Evolutionary conservation across 208 protist genomes (phyloP), one percentile per base, ranked within the genome.

Genomic region (Leishmania mexicana): DNA sequence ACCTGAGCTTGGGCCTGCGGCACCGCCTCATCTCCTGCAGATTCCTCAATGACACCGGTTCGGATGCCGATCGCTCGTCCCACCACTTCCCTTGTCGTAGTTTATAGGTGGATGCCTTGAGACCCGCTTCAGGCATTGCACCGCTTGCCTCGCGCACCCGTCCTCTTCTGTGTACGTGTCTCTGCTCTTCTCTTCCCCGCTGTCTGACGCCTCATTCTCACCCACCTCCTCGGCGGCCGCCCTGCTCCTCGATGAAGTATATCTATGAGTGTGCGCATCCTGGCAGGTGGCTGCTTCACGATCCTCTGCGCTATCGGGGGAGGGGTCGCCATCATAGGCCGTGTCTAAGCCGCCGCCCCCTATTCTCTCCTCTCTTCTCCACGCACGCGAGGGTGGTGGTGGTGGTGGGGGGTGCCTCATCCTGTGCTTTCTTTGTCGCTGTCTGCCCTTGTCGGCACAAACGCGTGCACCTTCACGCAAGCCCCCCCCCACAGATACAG

Each of bases 221-320:
- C 28, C 17, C 13, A 38, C 38, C 19, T 47, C 21, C 15, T 17
- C 28, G 3, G 45, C 70, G 42, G 70, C 7, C 42, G 47, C 45
- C n/a, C 1, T 5, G 40, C 11, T 28, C 51, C 28, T 21, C n/a
- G 45, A 53, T n/a, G 45, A 51, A 35, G 38, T 6, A 74, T 54
- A 74, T 53, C 28, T 6, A 54, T 54, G 45, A 45, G n/a, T 17
- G 70, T 21, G 45, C n/a, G 45, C 70, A 3, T 51, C 54, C 11
- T 74, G 70, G 70, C 31, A 19, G 70, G 70, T 53, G 45, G 11
- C 70, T 74, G 70, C 70, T 74, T 45, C 70, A 74, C 70, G 40
- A 45, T 74, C 70, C 15, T 74, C 40, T 74, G 70, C 45, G 11
- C 42, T 19, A 74, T 74, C 70, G 28, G 49, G n/a, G 45, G 42